A percentile compares a stretch with the other conserved stretches of the same genome.
These are phyloP conservation scores for Cichorium intybus DNA, from an alignment of 140 eudicot genomes.

Conservation along the genomic window DNA sequence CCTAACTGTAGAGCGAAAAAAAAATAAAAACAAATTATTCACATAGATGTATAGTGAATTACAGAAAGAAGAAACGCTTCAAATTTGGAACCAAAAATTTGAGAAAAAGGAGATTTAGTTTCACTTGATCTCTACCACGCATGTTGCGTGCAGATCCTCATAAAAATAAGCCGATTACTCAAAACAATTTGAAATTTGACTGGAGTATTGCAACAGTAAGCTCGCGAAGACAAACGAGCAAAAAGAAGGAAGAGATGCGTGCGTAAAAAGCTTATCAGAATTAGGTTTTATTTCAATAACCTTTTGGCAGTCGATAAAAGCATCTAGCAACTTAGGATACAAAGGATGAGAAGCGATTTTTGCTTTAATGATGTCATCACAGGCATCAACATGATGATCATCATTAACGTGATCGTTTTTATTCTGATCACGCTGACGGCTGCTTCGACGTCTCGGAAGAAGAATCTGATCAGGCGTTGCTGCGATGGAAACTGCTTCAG, in stretches of 20 bases:
- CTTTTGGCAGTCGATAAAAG: constrained; percentile 91
- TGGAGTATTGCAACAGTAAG: not conserved
- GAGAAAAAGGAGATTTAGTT: not conserved
- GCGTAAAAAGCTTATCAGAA: not conserved
- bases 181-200: not conserved
- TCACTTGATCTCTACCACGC: constrained; percentile 2
- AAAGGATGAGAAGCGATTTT: constrained; percentile 84
- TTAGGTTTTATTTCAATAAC: constrained; percentile 30
- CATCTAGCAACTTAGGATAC: constrained; percentile 72
- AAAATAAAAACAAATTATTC: not conserved
- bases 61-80: not conserved
- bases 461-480: constrained; percentile 24
- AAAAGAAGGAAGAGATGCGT: not conserved
- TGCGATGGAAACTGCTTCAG: constrained; percentile 47
- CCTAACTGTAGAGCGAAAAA: constrained; percentile 53
- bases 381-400: constrained; percentile 23
- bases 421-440: constrained; percentile 25
- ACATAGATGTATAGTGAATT: not conserved
- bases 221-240: not conserved
- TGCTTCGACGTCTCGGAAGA: constrained; percentile 29
- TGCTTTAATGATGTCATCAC: constrained; percentile 45
- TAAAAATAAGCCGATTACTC: not conserved
- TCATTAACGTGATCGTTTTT: not conserved
- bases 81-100: not conserved
- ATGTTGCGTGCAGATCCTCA: constrained; percentile 16